Base-by-base conservation (phyloP, 2,329 filamentous ascomycete species). In the Ascomycota sp. region DNA sequence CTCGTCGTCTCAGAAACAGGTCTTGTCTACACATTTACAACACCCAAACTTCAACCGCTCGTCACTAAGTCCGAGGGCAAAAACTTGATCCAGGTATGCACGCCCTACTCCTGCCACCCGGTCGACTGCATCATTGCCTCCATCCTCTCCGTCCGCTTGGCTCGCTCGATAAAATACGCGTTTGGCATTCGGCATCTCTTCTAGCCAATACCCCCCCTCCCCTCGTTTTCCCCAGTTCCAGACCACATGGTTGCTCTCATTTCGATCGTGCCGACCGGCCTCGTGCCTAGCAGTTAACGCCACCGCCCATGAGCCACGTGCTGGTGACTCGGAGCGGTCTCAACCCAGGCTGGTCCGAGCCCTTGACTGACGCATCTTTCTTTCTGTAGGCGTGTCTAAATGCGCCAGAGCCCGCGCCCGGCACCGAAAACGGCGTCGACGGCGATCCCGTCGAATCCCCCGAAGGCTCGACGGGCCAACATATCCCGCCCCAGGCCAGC, bases 31-130 rank as follows among this genome's bases (percentile, higher is more conserved):
- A 95, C 86, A 35, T 95, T 95, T 55, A 95, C 86, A 27, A 98
- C 89, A 11, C 89, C 89, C 13, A 98, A 98, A 64, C 73, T 98
- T 33, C 89, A 95, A 59, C 89, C 89, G 38, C 72, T 98, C 31
- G 89, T 95, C 43, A 98, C 89, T 38, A 95, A 95, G 63, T 78
- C 89, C 12, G 89, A 95, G 59, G 89, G 89, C 60, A 98, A 98
- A 70, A 98, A 98, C 53, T 63, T 98, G 40, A 95, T 98, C 43
- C 89, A 98, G 74, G 89, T 94, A 69, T 40, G 71, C 27, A n/a
- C n/a, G n/a, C n/a, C n/a, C n/a, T n/a, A n/a, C n/a, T n/a, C n/a
- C n/a, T n/a, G n/a, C n/a, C n/a, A n/a, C n/a, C n/a, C n/a, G n/a
- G n/a, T n/a, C n/a, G n/a, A n/a, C n/a, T n/a, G n/a, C n/a, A n/a